These are phyloP conservation scores for Paecilomyces variotii DNA, from an alignment of 2,329 filamentous ascomycete species.

Conservation along the genomic window DNA sequence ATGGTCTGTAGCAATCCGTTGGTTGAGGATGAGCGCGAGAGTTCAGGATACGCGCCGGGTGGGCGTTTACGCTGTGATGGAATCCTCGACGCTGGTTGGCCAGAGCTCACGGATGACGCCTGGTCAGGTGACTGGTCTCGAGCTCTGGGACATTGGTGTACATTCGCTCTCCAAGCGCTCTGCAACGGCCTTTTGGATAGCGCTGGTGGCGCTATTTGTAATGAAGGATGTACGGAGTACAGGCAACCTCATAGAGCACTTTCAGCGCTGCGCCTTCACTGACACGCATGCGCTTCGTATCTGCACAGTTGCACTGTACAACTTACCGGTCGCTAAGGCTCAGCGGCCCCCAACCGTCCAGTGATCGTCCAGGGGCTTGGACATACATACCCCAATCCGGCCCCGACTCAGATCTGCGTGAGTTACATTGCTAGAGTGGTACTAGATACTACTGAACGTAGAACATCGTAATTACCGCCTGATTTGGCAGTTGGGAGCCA, in stretches of 20 bases:
- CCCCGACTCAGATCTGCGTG: background rate
- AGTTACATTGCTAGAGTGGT: background rate
- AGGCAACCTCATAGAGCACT: background rate
- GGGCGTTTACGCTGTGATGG: conserved; percentile 12
- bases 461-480: background rate
- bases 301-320: background rate
- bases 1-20: background rate
- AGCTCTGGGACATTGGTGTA: too few relatives aligned
- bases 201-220: background rate
- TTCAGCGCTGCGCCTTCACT: background rate
- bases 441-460: background rate
- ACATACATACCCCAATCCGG: background rate
- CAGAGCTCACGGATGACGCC: conserved; percentile 3
- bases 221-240: background rate
- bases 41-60: conserved; percentile 14
- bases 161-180: too few relatives aligned
- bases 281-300: background rate
- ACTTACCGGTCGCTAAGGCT: background rate
- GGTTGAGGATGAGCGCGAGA: conserved; percentile 4
- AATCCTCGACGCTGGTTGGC: background rate
- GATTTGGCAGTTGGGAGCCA: background rate
- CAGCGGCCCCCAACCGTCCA: background rate
- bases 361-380: background rate
- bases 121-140: conserved; percentile 9
- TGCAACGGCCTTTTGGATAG: background rate